Percentiles rank a stretch among this genome's conserved stretches.
Conservation (phyloP, 2,329 filamentous ascomycete genomes). For the Venturia carpophila region DNA sequence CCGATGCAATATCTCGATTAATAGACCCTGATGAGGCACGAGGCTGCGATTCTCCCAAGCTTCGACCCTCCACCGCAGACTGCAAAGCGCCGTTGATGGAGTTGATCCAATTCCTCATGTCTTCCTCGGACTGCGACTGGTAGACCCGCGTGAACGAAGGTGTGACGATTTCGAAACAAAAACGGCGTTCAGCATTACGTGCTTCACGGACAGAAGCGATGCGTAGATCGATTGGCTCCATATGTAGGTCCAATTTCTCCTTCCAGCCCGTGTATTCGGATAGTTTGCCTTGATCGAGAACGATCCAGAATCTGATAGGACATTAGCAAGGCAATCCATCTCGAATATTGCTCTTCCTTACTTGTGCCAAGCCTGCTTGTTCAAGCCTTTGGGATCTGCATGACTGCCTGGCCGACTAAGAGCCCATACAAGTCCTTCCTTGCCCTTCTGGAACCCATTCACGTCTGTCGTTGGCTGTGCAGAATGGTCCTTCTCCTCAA, state of each 20-base stretch:
- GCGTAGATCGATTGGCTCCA: conserved; percentile 93
- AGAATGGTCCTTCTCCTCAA: conserved; percentile 72
- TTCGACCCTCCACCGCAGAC: conserved; percentile 82
- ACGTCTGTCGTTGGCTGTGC: conserved; percentile 45
- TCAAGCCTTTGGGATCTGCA: conserved; percentile 88
- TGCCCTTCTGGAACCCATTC: conserved; percentile 61
- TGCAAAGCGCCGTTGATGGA: conserved; percentile 97
- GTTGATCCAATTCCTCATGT: conserved; percentile 94
- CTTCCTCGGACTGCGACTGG: conserved; percentile 94
- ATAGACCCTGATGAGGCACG: conserved; percentile 40
- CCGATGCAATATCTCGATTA: conserved; percentile 82
- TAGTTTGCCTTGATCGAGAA: conserved; percentile 89
- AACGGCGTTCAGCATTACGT: conserved; percentile 84
- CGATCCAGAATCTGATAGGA: conserved; percentile 80
- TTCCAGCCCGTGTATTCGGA: conserved; percentile 99
- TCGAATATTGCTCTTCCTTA: conserved; percentile 42
- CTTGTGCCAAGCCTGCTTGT: conserved; percentile 99
- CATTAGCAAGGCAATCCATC: conserved; percentile 25
- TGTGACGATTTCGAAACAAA: conserved; percentile 98
- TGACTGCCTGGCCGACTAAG: conserved; percentile 87
- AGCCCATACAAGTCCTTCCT: conserved; percentile 93
- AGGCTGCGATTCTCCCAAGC: conserved; percentile 44
- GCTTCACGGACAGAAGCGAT: conserved; percentile 97
- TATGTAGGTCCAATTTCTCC: conserved; percentile 89
- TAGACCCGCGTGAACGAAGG: conserved; percentile 94